Conservation (phyloP, 805 yeast species). For the Monosporozyma servazzii region DNA sequence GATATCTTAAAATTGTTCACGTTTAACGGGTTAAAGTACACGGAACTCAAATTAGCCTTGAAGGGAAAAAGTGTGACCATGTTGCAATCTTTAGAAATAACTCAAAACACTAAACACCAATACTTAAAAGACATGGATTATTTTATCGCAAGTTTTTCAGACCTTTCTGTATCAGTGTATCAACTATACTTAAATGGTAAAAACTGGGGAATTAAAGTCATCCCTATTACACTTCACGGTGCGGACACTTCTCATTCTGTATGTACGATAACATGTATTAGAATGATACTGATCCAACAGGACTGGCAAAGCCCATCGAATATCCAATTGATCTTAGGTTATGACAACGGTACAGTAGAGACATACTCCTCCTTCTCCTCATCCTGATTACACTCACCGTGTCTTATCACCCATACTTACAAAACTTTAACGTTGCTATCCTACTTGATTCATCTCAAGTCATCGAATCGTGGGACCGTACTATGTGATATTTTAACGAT, state of each 20-base stretch:
- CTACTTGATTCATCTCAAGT: not conserved
- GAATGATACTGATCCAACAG: not conserved
- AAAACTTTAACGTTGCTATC: not conserved
- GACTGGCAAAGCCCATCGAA: not conserved
- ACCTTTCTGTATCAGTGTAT: slow-evolving; percentile 26
- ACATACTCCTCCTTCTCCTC: not conserved
- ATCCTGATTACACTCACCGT: too few species aligned
- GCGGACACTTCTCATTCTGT: not conserved
- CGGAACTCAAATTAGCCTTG: not conserved
- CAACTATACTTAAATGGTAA: slow-evolving; percentile 15
- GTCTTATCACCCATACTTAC: too few species aligned
- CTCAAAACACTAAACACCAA: not conserved
- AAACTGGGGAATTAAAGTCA: not conserved
- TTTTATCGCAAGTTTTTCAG: slow-evolving; percentile 29
- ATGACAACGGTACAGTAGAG: not conserved
- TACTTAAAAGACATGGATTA: not conserved
- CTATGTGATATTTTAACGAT: not conserved
- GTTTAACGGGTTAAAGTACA: not conserved
- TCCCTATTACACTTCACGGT: not conserved
- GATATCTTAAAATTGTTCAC: not conserved
- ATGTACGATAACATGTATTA: not conserved
- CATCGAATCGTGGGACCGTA: not conserved
- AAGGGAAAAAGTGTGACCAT: not conserved
- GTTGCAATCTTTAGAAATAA: not conserved
- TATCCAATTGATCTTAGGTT: not conserved